These are phyloP conservation scores for Mariannaea sp. DNA, from an alignment of 2,329 filamentous ascomycete species.

Conservation along the genomic window DNA sequence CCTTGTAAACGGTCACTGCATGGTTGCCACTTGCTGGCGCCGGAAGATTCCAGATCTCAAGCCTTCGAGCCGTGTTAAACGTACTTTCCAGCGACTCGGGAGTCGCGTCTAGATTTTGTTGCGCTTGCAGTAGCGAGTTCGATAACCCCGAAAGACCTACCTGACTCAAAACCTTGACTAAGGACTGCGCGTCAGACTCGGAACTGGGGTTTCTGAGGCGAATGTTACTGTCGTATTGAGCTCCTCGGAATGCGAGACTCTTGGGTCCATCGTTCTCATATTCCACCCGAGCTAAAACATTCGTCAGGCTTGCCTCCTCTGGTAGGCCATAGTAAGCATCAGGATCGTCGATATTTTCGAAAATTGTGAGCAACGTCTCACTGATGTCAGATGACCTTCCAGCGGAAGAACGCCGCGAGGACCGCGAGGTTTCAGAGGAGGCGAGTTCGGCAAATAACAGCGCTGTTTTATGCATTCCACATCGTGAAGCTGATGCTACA, in stretches of 20 bases:
- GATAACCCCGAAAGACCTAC: constrained; percentile 87
- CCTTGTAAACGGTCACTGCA: constrained; percentile 74
- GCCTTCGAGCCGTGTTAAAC: constrained; percentile 76
- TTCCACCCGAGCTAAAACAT: constrained; percentile 80
- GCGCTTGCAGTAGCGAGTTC: constrained; percentile 73
- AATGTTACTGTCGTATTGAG: constrained; percentile 86
- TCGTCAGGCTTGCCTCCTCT: constrained; percentile 74
- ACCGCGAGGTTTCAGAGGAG: constrained; percentile 58
- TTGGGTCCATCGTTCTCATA: constrained; percentile 89
- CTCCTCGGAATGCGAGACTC: constrained; percentile 86
- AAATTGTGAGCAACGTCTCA: constrained; percentile 78
- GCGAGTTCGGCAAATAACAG: constrained; percentile 81
- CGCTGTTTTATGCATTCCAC: constrained; percentile 86
- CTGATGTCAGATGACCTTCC: constrained; percentile 60
- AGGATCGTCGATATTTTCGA: constrained; percentile 91
- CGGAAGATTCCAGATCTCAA: constrained; percentile 92
- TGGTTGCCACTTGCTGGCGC: constrained; percentile 68
- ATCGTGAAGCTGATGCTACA: constrained; percentile 72
- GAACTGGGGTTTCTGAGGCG: constrained; percentile 62
- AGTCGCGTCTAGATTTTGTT: constrained; percentile 63
- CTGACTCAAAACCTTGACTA: constrained; percentile 77
- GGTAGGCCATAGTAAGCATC: constrained; percentile 94
- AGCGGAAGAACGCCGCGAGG: constrained; percentile 70
- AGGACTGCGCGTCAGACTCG: constrained; percentile 65
- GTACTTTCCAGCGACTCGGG: constrained; percentile 70